Conservation (phyloP, 2,329 filamentous ascomycete species). For the Eurotiales sp. region DNA sequence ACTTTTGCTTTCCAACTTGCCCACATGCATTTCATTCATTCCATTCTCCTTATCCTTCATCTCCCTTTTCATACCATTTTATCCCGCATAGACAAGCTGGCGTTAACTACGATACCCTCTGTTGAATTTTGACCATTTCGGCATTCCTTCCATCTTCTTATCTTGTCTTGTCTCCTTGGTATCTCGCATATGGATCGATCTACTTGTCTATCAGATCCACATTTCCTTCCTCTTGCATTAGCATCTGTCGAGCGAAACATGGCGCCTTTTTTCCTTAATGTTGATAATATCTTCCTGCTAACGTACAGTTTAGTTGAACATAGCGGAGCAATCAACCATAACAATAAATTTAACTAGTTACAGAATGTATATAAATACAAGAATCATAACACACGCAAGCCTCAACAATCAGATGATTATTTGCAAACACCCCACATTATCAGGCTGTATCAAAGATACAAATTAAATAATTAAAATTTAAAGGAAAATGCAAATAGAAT, state of each 20-base stretch:
- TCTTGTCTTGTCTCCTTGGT: background rate
- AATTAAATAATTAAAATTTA: background rate
- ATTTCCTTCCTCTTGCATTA: constrained; percentile 5
- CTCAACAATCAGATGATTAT: too few relatives aligned
- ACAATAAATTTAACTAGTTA: too few relatives aligned
- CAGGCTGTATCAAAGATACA: too few relatives aligned
- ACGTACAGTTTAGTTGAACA: too few relatives aligned
- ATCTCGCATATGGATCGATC: background rate
- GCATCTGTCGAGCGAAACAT: background rate
- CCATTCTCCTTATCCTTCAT: background rate
- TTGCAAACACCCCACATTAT: too few relatives aligned
- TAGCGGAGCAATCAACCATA: too few relatives aligned
- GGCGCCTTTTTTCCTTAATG: background rate
- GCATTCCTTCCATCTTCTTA: background rate
- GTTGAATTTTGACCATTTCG: background rate
- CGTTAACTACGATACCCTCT: background rate
- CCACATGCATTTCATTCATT: background rate
- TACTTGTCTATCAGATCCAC: background rate
- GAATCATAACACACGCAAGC: too few relatives aligned
- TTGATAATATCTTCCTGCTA: too few relatives aligned
- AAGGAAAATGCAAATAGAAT: background rate
- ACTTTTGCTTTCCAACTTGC: background rate
- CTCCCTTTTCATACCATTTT: background rate
- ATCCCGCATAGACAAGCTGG: background rate
- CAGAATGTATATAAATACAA: too few relatives aligned